phyloP scores from a whole-genome alignment of 2,329 filamentous ascomycete species.

The Colletotrichum sp. region DNA sequence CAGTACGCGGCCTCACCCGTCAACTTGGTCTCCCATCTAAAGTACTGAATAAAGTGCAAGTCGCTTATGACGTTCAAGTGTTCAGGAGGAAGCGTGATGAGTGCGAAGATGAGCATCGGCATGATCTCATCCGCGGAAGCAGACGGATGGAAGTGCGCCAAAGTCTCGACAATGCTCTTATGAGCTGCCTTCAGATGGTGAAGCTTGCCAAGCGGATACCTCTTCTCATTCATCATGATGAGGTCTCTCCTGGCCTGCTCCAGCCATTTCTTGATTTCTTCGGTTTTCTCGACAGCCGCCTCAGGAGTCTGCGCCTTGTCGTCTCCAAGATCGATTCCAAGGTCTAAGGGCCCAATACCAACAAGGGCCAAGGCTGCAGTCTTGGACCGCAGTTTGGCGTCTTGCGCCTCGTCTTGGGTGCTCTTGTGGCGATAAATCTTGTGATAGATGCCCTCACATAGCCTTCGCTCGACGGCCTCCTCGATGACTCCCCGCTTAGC shows the following conservation, averaged over 20 bases:
- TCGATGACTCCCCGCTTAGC: slow-evolving; percentile 79
- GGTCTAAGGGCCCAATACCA: slow-evolving; percentile 84
- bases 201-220: slow-evolving; percentile 89
- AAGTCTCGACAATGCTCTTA: slow-evolving; percentile 91
- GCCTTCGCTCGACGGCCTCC: slow-evolving; percentile 86
- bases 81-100: slow-evolving; percentile 89
- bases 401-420: slow-evolving; percentile 92
- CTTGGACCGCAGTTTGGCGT: slow-evolving; percentile 93
- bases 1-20: slow-evolving; percentile 97
- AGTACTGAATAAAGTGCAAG: slow-evolving; percentile 91
- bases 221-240: slow-evolving; percentile 82
- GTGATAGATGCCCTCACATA: slow-evolving; percentile 85
- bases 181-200: slow-evolving; percentile 88
- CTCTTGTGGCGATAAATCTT: slow-evolving; percentile 90
- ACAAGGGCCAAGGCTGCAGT: slow-evolving; percentile 91
- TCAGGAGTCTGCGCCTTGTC: slow-evolving; percentile 59
- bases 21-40: slow-evolving; percentile 83
- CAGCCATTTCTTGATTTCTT: slow-evolving; percentile 76
- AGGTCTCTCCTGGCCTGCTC: slow-evolving; percentile 75
- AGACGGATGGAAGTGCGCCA: slow-evolving; percentile 70
- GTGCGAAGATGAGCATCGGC: slow-evolving; percentile 93
- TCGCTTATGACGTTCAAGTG: slow-evolving; percentile 92
- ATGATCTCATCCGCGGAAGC: slow-evolving; percentile 98
- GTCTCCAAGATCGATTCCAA: slow-evolving; percentile 77
- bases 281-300: slow-evolving; percentile 62